Percentiles rank a stretch among this genome's conserved stretches.
These are phyloP conservation scores for Verbena officinalis DNA, from an alignment of 257 asterid species.

Conservation along the genomic window DNA sequence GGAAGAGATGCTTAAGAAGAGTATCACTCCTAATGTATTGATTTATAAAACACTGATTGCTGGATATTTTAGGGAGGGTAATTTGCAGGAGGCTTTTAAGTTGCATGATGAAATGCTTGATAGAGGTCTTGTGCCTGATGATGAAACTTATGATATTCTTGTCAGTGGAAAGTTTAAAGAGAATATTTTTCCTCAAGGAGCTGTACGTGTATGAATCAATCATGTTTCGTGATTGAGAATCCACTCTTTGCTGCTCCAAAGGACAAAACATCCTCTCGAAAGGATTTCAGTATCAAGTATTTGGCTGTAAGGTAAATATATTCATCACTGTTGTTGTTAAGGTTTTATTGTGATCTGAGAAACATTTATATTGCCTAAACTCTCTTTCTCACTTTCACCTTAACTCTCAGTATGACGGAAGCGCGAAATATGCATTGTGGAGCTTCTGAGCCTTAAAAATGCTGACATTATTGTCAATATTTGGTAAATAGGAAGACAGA, in stretches of 20 bases:
- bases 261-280: neutral
- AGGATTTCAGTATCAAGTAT: neutral
- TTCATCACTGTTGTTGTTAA: conserved; percentile 7
- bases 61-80: conserved; percentile 74
- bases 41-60: conserved; percentile 65
- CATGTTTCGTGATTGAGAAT: conserved; percentile 6
- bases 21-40: conserved; percentile 57
- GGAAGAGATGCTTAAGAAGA: conserved; percentile 61
- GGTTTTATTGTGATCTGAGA: neutral
- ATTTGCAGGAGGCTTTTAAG: conserved; percentile 79
- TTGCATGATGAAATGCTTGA: conserved; percentile 87
- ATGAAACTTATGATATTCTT: conserved; percentile 59
- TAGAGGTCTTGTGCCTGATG: conserved; percentile 72
- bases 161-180: conserved; percentile 47
- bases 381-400: neutral
- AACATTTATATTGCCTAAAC: neutral
- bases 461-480: too few species aligned
- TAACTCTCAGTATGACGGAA: too few species aligned
- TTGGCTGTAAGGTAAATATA: conserved; percentile 10
- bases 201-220: conserved; percentile 30
- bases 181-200: conserved; percentile 27
- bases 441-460: too few species aligned
- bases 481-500: too few species aligned
- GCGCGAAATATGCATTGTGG: too few species aligned
- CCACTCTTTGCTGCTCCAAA: neutral